Percentiles rank a stretch among this genome's conserved stretches.
Evolutionary conservation across 805 yeast genomes (phyloP).

Genomic region (Kazachstania kunashirensis): DNA sequence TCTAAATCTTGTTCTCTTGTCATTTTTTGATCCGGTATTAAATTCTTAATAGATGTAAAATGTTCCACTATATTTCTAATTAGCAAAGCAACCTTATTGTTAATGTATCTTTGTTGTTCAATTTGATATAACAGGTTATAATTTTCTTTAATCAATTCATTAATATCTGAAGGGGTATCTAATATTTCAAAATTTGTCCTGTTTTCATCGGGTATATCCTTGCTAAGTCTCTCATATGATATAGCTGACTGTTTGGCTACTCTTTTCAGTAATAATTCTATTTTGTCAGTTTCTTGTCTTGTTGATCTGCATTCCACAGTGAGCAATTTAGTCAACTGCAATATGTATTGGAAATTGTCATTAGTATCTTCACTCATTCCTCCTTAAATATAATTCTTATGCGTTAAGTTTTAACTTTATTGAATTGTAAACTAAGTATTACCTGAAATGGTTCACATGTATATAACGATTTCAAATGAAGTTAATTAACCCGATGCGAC

Average conservation of each 20-base stretch:
- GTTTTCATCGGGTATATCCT: constrained; percentile 9
- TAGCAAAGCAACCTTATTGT: constrained; percentile 17
- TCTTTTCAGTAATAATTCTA: constrained; percentile 17
- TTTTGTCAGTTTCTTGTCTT: constrained; percentile 23
- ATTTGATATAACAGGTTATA: constrained; percentile 22
- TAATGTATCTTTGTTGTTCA: constrained; percentile 24
- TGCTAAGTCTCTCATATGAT: constrained; percentile 18
- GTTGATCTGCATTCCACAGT: constrained; percentile 20
- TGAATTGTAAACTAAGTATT: too few relatives aligned
- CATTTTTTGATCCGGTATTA: constrained; percentile 22
- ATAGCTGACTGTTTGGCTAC: constrained; percentile 25
- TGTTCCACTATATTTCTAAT: constrained; percentile 24
- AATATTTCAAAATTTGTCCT: constrained; percentile 6
- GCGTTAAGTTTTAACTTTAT: too few relatives aligned
- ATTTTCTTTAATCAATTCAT: constrained; percentile 19
- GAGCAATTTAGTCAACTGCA: constrained; percentile 19
- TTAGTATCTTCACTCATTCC: constrained; percentile 13
- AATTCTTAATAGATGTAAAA: constrained; percentile 21
- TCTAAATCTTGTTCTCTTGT: constrained; percentile 15
- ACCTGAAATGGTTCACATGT: too few relatives aligned
- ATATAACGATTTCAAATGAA: too few relatives aligned
- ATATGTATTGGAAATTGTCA: constrained; percentile 24
- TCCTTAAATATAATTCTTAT: too few relatives aligned
- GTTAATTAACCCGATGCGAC: too few relatives aligned
- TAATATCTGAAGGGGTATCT: constrained; percentile 10